These are phyloP conservation scores for Termitomyces sp. DNA, from an alignment of 768 basidiomycete species.

Conservation along the genomic window DNA sequence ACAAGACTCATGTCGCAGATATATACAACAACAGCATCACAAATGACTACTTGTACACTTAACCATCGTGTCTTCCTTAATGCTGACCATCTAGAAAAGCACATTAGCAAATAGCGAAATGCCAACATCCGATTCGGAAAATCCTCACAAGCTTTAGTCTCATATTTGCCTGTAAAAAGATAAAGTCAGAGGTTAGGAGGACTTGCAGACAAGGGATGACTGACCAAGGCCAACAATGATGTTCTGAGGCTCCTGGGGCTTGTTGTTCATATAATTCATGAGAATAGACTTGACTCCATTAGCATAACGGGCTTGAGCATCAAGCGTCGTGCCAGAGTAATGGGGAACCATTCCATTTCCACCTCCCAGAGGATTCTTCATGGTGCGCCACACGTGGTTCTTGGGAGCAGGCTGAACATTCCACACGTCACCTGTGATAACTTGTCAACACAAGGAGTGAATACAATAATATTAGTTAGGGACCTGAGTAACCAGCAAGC, in stretches of 20 bases:
- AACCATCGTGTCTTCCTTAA: slow-evolving; percentile 12
- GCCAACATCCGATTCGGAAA: not conserved
- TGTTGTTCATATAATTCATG: slow-evolving; percentile 57
- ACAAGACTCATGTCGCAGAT: not conserved
- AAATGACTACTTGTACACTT: not conserved
- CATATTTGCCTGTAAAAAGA: slow-evolving; percentile 30
- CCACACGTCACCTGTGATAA: slow-evolving; percentile 62
- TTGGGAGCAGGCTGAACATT: slow-evolving; percentile 82
- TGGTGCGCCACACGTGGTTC: slow-evolving; percentile 82
- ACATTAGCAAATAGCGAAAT: not conserved
- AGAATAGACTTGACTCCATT: slow-evolving; percentile 64
- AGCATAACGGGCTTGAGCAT: slow-evolving; percentile 86
- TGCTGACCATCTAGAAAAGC: slow-evolving; percentile 43
- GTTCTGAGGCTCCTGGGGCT: slow-evolving; percentile 71
- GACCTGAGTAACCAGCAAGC: slow-evolving; percentile 51
- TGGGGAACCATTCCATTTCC: slow-evolving; percentile 91
- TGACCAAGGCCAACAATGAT: slow-evolving; percentile 72
- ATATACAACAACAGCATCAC: not conserved
- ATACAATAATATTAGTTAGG: not conserved
- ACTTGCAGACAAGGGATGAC: slow-evolving; percentile 16
- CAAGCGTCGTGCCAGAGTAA: slow-evolving; percentile 85
- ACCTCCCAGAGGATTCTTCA: slow-evolving; percentile 74
- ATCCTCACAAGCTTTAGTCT: slow-evolving; percentile 39
- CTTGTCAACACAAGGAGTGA: not conserved
- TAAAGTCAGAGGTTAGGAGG: not conserved